These are phyloP conservation scores for Fusarium austroafricanum DNA, from an alignment of 2,329 filamentous ascomycete species.

Conservation along the genomic window DNA sequence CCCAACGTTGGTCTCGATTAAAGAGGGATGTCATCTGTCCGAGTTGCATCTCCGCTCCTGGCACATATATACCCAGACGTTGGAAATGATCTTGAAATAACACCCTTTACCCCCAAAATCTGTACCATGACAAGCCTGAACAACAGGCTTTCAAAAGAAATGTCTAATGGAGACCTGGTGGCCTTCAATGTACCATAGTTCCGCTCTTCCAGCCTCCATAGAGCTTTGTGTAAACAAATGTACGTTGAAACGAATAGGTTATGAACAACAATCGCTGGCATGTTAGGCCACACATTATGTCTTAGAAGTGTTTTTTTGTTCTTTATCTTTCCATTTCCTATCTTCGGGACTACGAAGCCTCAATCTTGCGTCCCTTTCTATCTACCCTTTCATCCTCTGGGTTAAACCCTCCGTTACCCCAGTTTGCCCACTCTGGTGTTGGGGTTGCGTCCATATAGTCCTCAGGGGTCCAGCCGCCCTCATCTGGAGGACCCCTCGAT, in stretches of 20 bases:
- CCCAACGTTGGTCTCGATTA: conserved; percentile 68
- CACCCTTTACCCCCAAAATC: conserved; percentile 20
- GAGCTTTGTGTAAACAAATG: conserved; percentile 58
- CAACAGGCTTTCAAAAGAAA: conserved; percentile 30
- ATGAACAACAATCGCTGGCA: conserved; percentile 49
- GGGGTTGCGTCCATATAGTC: conserved; percentile 23
- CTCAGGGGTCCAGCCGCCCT: conserved; percentile 64
- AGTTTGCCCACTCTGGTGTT: conserved; percentile 87
- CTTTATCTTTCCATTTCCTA: conserved; percentile 4
- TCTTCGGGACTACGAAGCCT: conserved; percentile 43
- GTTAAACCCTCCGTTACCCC: conserved; percentile 95
- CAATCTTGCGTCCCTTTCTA: conserved; percentile 80
- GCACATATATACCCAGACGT: conserved; percentile 34
- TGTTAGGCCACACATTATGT: conserved; percentile 47
- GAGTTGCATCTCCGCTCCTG: conserved; percentile 36
- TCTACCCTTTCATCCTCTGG: conserved; percentile 89
- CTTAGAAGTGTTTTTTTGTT: background rate
- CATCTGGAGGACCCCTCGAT: conserved; percentile 65
- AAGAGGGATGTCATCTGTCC: conserved; percentile 33
- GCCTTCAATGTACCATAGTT: conserved; percentile 57
- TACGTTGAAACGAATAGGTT: conserved; percentile 51
- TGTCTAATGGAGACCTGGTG: conserved; percentile 46
- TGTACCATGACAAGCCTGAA: conserved; percentile 26
- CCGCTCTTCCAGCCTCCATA: conserved; percentile 53
- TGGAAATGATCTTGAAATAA: conserved; percentile 37